A percentile compares a stretch with the other conserved stretches of the same genome.
Conservation (phyloP, 108 stramenopile species). For the Pelagomonas calceolata region DNA sequence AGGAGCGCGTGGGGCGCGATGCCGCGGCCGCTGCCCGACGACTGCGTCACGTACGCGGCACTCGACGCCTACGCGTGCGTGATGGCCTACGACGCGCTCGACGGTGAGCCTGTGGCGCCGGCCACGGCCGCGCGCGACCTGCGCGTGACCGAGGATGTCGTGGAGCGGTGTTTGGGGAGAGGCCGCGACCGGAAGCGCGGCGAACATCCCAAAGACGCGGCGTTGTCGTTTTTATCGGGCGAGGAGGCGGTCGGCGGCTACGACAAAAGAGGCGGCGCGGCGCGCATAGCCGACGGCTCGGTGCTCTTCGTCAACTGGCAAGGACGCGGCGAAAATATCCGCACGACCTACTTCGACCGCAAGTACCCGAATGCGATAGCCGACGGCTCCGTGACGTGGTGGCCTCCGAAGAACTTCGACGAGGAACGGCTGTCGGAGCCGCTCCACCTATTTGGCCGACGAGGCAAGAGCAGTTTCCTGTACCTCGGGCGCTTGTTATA, state of each 20-base stretch:
- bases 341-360: neutral
- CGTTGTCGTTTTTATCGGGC: neutral
- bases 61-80: neutral
- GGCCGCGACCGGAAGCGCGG: neutral
- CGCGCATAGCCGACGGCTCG: neutral
- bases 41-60: neutral
- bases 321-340: neutral
- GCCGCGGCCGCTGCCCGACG: neutral
- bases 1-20: neutral
- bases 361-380: neutral
- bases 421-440: neutral
- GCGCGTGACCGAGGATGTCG: neutral
- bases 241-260: neutral
- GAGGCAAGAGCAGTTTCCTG: neutral
- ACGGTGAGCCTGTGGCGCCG: neutral
- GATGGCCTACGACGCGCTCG: neutral
- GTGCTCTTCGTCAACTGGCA: neutral
- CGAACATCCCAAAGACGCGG: neutral
- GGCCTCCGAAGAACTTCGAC: neutral
- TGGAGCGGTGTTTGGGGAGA: neutral
- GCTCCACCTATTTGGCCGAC: neutral
- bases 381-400: neutral
- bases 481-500: neutral
- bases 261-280: neutral
- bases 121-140: neutral